Base-by-base conservation (phyloP, 352 stramenopile species). In the Lagenidium giganteum region DNA sequence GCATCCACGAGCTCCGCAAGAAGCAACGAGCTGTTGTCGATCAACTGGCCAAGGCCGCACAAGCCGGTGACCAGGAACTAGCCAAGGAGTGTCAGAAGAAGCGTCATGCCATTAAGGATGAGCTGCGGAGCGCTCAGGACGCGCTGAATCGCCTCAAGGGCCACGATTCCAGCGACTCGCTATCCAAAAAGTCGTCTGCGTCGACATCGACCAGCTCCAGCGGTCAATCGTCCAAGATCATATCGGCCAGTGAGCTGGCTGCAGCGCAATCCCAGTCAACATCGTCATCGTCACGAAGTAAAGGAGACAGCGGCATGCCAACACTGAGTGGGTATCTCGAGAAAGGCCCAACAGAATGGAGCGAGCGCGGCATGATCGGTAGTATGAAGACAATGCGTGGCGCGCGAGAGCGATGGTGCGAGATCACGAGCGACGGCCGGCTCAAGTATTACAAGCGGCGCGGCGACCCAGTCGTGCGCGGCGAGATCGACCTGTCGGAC, bases 371-470 rank as follows among this genome's bases (percentile, higher is more conserved):
- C 4, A 51, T 87, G 18, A 74, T 85, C 41, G 69, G 67, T 32
- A 75, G 70, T 50, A 87, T 87, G 72, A 84, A 84, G 47, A 64
- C 71, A 6, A 87, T 85, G 75, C 71, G 75, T 25, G 75, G 75
- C 14, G 59, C 75, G 3, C 72, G 75, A 42, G 75, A 85, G 56
- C 72, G 75, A 22, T 87, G 75, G 75, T 87, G 75, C 43, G 64
- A 83, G 25, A 75, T 87, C 42, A 76, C 69, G 9, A 8, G 57
- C 5, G 67, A 83, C 30, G 75, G 75, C 5, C 67, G 61, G 31
- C 64, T 87, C 46, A 76, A 81, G 61, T 87, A 87, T 38, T 87
- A 84, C 64, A 87, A 87, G 51, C 75, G 75, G 14, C 75, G 75
- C 50, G 73, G 73, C 26, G 75, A 87, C 30, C 66, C 75, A 20